A percentile compares a stretch with the other conserved stretches of the same genome.
phyloP scores from a whole-genome alignment of 2,329 filamentous ascomycete genomes.

The Colletotrichum sansevieriae region DNA sequence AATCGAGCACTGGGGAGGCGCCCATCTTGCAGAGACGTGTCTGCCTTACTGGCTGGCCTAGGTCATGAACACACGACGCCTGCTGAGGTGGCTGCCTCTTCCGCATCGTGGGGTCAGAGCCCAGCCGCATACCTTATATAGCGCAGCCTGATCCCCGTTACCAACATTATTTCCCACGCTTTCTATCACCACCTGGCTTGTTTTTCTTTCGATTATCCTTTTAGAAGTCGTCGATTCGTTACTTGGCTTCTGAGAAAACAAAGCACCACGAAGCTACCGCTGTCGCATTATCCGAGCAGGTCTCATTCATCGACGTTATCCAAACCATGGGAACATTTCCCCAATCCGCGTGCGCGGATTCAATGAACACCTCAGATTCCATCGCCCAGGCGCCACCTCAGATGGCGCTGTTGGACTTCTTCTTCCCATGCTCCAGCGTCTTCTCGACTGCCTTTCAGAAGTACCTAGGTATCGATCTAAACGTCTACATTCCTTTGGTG shows the following conservation, averaged over 20 bases:
- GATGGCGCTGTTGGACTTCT: slow-evolving; percentile 68
- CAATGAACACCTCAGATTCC: slow-evolving; percentile 20
- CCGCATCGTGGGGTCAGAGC: neutral
- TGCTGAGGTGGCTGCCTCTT: slow-evolving; percentile 4
- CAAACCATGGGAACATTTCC: slow-evolving; percentile 22
- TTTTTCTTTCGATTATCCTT: neutral
- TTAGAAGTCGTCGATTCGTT: too few relatives aligned
- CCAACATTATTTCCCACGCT: neutral
- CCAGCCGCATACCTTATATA: slow-evolving; percentile 4
- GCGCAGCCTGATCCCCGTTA: neutral
- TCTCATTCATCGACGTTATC: neutral
- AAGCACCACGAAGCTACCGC: too few relatives aligned
- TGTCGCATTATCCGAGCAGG: too few relatives aligned
- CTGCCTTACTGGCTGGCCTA: neutral
- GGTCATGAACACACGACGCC: neutral
- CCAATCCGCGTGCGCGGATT: slow-evolving; percentile 16
- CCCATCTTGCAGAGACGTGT: neutral
- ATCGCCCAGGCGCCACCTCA: slow-evolving; percentile 48
- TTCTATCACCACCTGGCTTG: neutral
- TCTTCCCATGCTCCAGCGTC: slow-evolving; percentile 75
- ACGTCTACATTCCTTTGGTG: slow-evolving; percentile 71
- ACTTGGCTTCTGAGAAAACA: too few relatives aligned
- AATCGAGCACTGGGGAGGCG: neutral
- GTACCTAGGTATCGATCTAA: slow-evolving; percentile 73
- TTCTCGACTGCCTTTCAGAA: slow-evolving; percentile 65